Base-by-base conservation (phyloP, 768 basidiomycete genomes). In the Sutorius australiensis region DNA sequence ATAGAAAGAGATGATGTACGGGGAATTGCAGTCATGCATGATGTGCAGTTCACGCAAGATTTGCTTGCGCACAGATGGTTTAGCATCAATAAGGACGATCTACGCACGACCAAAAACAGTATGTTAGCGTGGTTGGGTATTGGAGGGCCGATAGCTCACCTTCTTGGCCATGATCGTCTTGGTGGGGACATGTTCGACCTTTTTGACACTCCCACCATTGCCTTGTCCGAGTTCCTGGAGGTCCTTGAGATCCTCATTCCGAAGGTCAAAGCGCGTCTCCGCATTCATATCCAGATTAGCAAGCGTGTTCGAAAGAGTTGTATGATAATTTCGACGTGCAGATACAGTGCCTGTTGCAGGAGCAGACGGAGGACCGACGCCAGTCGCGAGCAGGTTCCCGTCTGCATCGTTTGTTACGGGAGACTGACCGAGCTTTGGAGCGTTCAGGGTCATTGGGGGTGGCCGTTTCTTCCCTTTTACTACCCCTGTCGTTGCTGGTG, bases 151-250 rank as follows among this genome's bases (percentile, higher is more conserved):
- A 19, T 9, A 33, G 70, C 85, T 52, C 64, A 87, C 97, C 84
- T 99, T 99, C 77, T 97, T 95, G 5, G 97, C 97, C 95, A 99
- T 98, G 61, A 93, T 81, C 14, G 85, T 92, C 36, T 87, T 86
- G 31, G 93, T 92, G 12, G 93, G 93, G 13, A 82, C 77, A 67
- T 99, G 97, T 70, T 95, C 85, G 16, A 97, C 95, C 72, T 89
- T 91, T 72, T 94, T 94, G 44, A 99, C 97, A 50, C 95, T 97
- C 49, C 97, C 97, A 1, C 97, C 95, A 65, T 98, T 98, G 4
- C 97, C 97, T 59, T 91, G 86, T 4, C 97, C 97, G 3, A 99
- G 79, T 70, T 99, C 97, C 49, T 83, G 81, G 42, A 98, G 67
- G 59, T 95, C 89, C 72, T 87, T 87, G 66, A 99, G 75, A 68